A percentile compares a stretch with the other conserved stretches of the same genome.
These are phyloP conservation scores for Cydonia oblonga DNA, from an alignment of 331 rosid genomes.

Conservation along the genomic window DNA sequence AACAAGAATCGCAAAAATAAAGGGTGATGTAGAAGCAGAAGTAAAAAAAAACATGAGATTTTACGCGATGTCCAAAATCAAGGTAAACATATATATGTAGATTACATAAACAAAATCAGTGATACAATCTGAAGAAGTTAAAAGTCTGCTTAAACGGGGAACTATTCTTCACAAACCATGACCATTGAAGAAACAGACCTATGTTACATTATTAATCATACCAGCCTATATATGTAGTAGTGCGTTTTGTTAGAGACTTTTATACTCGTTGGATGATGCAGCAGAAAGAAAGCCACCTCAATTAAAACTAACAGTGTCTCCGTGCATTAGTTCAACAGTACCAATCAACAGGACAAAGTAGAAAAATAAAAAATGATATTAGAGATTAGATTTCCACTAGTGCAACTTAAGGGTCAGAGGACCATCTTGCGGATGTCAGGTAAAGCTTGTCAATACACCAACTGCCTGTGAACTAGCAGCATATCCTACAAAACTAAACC, in stretches of 20 bases:
- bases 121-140: background rate
- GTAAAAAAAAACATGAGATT: background rate
- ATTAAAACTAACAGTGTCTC: background rate
- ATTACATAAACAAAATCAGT: background rate
- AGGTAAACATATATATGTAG: background rate
- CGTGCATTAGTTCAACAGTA: background rate
- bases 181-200: background rate
- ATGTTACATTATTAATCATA: background rate
- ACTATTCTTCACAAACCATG: background rate
- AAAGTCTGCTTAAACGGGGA: background rate
- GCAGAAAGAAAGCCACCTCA: background rate
- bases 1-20: background rate
- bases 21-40: background rate
- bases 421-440: background rate
- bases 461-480: too few relatives aligned
- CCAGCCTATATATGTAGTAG: background rate
- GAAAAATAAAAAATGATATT: background rate
- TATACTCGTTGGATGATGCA: background rate
- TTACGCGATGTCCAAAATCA: background rate
- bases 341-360: background rate
- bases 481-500: too few relatives aligned
- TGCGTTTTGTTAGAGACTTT: background rate
- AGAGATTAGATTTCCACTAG: background rate
- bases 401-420: background rate
- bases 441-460: background rate